Evolutionary conservation across 768 basidiomycete genomes (phyloP).

Genomic region (Candolleomyces eurysporus): DNA sequence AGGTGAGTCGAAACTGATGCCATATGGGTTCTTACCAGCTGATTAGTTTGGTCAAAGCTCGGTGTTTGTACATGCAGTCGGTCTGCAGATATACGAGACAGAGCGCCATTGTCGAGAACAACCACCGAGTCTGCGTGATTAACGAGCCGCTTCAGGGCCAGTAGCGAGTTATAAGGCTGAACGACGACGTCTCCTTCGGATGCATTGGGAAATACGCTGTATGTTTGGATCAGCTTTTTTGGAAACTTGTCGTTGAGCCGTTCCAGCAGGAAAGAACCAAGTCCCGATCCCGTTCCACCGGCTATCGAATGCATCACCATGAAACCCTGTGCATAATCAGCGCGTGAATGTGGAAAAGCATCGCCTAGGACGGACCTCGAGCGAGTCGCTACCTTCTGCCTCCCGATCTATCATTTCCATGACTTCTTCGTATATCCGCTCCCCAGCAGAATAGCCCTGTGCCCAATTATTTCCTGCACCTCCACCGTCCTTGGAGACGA

Average conservation of each 20-base stretch:
- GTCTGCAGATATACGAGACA: conserved; percentile 91
- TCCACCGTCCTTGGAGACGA: conserved; percentile 94
- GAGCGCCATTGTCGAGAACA: conserved; percentile 93
- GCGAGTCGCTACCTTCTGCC: conserved; percentile 94
- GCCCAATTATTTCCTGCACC: conserved; percentile 99
- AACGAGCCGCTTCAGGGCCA: conserved; percentile 89
- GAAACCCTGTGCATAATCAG: conserved; percentile 69
- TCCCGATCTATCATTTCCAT: conserved; percentile 99
- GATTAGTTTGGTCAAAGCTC: conserved; percentile 90
- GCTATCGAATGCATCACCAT: conserved; percentile 99
- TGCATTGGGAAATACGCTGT: conserved; percentile 96
- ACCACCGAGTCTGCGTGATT: conserved; percentile 98
- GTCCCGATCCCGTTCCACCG: conserved; percentile 96
- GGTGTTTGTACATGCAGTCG: conserved; percentile 85
- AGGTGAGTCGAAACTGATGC: neutral
- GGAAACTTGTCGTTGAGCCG: conserved; percentile 97
- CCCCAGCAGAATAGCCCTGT: conserved; percentile 88
- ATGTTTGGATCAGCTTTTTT: conserved; percentile 98
- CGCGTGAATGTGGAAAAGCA: neutral
- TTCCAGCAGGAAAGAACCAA: conserved; percentile 97
- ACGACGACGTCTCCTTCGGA: conserved; percentile 96
- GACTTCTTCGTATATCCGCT: conserved; percentile 90
- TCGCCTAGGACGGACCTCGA: conserved; percentile 63
- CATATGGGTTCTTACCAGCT: conserved; percentile 54
- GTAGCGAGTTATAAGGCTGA: conserved; percentile 94